These are phyloP conservation scores for Neoarthrinium moseri DNA, from an alignment of 2,329 filamentous ascomycete genomes.

Conservation along the genomic window DNA sequence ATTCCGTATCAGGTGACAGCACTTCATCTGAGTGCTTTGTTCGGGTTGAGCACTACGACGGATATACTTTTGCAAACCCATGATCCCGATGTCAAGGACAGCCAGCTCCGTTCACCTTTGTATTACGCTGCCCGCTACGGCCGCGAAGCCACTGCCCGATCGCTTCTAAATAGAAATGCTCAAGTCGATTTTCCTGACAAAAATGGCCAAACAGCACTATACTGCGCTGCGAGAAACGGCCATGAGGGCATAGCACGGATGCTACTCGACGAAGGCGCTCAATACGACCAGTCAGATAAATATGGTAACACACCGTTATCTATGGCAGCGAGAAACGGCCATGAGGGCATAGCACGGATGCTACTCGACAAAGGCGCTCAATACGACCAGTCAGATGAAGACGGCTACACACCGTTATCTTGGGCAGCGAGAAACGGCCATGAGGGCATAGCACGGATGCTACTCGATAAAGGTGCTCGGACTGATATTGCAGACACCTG, in stretches of 20 bases:
- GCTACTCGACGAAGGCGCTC: conserved; percentile 11
- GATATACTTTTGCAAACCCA: neutral
- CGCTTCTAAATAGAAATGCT: neutral
- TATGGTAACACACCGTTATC: conserved; percentile 32
- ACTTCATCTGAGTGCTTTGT: conserved; percentile 8
- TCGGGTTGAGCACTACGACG: neutral
- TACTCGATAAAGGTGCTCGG: neutral
- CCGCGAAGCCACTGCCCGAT: neutral
- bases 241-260: neutral
- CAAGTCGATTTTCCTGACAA: neutral
- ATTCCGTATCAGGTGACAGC: neutral
- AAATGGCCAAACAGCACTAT: neutral
- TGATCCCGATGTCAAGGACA: neutral
- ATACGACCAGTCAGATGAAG: conserved; percentile 13
- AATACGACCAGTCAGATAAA: conserved; percentile 25
- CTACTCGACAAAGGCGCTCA: neutral
- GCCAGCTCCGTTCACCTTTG: neutral
- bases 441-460: neutral
- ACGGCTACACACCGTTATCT: conserved; percentile 4
- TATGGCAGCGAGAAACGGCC: neutral
- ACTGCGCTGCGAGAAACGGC: neutral
- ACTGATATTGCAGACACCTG: neutral
- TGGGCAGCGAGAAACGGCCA: conserved; percentile 4
- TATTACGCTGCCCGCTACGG: neutral
- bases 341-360: neutral